A percentile compares a stretch with the other conserved stretches of the same genome.
Conservation (phyloP, 1,139 yeast species). For the Pichia sp. region DNA sequence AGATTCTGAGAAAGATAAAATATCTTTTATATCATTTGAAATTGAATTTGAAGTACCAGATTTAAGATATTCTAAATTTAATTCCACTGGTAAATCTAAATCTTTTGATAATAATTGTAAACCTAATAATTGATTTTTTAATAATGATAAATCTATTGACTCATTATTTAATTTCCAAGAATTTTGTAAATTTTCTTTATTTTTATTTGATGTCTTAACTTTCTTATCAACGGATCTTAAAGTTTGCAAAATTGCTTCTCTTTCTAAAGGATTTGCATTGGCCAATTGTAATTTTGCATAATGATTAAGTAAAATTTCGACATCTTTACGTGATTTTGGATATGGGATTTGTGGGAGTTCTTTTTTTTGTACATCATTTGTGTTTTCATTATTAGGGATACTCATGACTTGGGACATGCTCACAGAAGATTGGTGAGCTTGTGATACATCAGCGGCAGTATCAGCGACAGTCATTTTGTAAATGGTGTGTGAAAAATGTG, state of each 20-base stretch:
- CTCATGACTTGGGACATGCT: too few species aligned
- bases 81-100: slow-evolving; percentile 56
- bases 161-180: slow-evolving; percentile 23
- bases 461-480: too few species aligned
- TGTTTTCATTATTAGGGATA: too few species aligned
- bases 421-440: too few species aligned
- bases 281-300: slow-evolving; percentile 21
- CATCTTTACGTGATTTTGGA: slow-evolving; percentile 4
- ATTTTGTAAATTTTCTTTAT: slow-evolving; percentile 14
- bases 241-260: slow-evolving; percentile 21
- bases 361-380: too few species aligned
- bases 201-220: slow-evolving; percentile 16
- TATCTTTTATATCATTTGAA: background rate
- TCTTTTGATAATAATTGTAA: slow-evolving; percentile 74
- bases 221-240: slow-evolving; percentile 19
- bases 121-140: slow-evolving; percentile 66
- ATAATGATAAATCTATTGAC: slow-evolving; percentile 42
- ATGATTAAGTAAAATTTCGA: slow-evolving; percentile 7
- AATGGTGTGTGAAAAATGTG: too few species aligned
- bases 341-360: slow-evolving; percentile 6
- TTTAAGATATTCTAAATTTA: slow-evolving; percentile 24
- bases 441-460: too few species aligned
- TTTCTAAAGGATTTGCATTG: slow-evolving; percentile 21
- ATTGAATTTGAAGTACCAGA: slow-evolving; percentile 1
- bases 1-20: too few species aligned